Evolutionary conservation across 139 green algal genomes (phyloP).

Genomic region (Micractinium sp.): DNA sequence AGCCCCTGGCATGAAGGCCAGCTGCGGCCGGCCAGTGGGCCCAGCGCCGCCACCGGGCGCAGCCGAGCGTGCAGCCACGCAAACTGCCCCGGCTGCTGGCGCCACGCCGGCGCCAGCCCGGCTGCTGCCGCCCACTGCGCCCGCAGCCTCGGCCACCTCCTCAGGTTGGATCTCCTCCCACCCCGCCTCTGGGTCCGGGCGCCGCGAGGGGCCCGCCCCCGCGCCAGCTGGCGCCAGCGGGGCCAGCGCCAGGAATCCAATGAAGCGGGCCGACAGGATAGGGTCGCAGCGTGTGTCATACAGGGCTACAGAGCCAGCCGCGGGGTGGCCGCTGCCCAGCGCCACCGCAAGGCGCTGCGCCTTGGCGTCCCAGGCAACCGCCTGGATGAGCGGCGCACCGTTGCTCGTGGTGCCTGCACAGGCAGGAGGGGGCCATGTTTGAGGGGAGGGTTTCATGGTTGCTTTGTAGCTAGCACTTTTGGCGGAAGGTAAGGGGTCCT

Average conservation of each 20-base stretch:
- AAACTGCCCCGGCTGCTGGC: not conserved
- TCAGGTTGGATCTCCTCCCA: slow-evolving; percentile 34
- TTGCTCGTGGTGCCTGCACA: not conserved
- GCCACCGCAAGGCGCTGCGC: slow-evolving; percentile 39
- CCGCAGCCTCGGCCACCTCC: slow-evolving; percentile 17
- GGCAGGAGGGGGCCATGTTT: not conserved
- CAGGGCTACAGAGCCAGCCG: slow-evolving; percentile 25
- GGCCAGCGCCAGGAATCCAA: slow-evolving; percentile 27
- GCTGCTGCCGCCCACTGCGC: not conserved
- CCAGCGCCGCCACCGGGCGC: not conserved
- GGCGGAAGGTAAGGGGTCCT: not conserved
- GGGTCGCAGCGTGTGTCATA: slow-evolving; percentile 45
- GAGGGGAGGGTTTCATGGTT: not conserved
- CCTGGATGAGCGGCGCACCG: not conserved
- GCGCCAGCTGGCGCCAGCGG: not conserved
- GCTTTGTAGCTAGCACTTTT: not conserved
- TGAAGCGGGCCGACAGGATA: slow-evolving; percentile 39
- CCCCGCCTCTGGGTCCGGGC: not conserved
- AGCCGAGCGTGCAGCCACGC: not conserved
- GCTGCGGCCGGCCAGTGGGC: not conserved
- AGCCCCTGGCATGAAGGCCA: slow-evolving; percentile 29
- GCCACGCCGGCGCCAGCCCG: not conserved
- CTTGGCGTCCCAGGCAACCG: slow-evolving; percentile 31
- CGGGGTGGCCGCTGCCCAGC: slow-evolving; percentile 34
- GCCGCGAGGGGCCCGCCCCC: not conserved